A percentile compares a stretch with the other conserved stretches of the same genome.
These are phyloP conservation scores for Sextonia rubra DNA, from an alignment of 164 flowering plant genomes.

Conservation along the genomic window DNA sequence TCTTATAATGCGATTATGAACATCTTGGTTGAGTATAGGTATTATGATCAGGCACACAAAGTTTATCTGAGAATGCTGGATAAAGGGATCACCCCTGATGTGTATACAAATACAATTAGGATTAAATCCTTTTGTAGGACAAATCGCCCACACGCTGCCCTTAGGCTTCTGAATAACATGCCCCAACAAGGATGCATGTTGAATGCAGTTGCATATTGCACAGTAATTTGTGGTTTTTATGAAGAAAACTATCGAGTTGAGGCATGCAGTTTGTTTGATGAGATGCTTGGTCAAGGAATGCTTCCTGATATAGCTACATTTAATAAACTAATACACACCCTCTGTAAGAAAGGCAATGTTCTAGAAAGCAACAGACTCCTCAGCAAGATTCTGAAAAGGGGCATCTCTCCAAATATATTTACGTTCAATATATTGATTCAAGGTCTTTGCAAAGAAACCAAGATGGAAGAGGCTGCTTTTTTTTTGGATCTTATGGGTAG, in stretches of 20 bases:
- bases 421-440: conserved; percentile 72
- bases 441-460: conserved; percentile 57
- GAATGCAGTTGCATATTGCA: conserved; percentile 81
- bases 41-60: conserved; percentile 73
- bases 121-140: conserved; percentile 87
- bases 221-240: conserved; percentile 74
- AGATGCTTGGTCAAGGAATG: conserved; percentile 56
- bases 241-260: conserved; percentile 39
- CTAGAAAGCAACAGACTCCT: conserved; percentile 63
- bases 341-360: conserved; percentile 61
- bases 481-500: conserved; percentile 36
- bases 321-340: conserved; percentile 65
- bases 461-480: conserved; percentile 36
- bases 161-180: conserved; percentile 81
- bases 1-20: conserved; percentile 83
- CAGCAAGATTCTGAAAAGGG: conserved; percentile 70
- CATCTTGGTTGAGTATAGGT: conserved; percentile 63
- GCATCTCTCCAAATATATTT: conserved; percentile 61
- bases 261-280: conserved; percentile 58
- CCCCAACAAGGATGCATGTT: conserved; percentile 51
- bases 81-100: conserved; percentile 73
- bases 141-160: conserved; percentile 64
- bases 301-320: conserved; percentile 62
- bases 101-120: conserved; percentile 70
- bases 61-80: conserved; percentile 75